Evolutionary conservation across 1,284 basidiomycete genomes (phyloP).

Genomic region (Leccinum pseudoinsigne): DNA sequence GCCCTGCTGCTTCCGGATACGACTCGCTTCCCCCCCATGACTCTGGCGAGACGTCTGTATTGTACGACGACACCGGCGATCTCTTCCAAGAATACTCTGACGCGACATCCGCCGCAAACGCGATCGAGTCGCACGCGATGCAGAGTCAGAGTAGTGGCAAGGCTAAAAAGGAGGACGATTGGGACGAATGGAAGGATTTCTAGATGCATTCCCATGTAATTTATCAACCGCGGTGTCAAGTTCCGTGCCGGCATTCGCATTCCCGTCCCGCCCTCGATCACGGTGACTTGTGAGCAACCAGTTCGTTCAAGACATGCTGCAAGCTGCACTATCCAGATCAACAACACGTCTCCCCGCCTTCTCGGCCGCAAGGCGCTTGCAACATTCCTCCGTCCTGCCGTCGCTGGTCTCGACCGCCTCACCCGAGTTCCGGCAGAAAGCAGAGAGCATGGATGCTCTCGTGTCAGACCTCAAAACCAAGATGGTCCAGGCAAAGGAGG

Average conservation of each 20-base stretch:
- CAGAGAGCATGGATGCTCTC: conserved; percentile 66
- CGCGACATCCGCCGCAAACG: conserved; percentile 15
- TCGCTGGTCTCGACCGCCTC: conserved; percentile 65
- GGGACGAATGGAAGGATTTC: conserved; percentile 82
- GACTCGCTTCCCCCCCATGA: conserved; percentile 51
- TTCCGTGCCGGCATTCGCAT: conserved; percentile 24
- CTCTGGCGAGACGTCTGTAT: conserved; percentile 51
- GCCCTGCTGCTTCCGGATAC: conserved; percentile 55
- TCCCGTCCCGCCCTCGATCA: neutral
- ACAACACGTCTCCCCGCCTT: neutral
- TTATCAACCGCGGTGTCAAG: conserved; percentile 12
- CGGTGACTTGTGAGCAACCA: neutral
- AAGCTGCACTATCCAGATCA: conserved; percentile 19
- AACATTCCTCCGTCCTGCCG: conserved; percentile 74
- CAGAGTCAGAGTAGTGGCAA: conserved; percentile 27
- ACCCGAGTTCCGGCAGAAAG: conserved; percentile 68
- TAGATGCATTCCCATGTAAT: conserved; percentile 35
- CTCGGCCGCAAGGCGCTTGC: conserved; percentile 29
- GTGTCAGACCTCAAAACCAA: conserved; percentile 64
- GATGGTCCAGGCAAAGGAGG: conserved; percentile 55
- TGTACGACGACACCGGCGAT: conserved; percentile 57
- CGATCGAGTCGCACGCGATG: conserved; percentile 23
- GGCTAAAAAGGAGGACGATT: conserved; percentile 52
- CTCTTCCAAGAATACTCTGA: conserved; percentile 54
- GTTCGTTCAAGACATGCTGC: conserved; percentile 24